Conservation (phyloP, 2,329 filamentous ascomycete genomes). For the Gyromitra esculenta region DNA sequence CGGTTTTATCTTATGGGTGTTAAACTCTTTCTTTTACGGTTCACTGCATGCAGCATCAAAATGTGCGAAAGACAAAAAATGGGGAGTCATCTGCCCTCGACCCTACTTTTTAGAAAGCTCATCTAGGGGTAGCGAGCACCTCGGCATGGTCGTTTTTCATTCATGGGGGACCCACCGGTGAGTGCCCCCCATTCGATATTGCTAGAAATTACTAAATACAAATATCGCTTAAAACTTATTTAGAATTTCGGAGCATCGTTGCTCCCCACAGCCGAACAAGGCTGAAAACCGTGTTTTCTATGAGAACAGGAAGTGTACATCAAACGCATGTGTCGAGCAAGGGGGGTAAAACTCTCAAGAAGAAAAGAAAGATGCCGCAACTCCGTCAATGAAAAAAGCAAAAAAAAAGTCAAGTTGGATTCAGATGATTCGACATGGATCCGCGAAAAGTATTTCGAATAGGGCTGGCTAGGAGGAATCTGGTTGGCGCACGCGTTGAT, state of each 20-base stretch:
- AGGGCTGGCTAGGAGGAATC: constrained; percentile 3
- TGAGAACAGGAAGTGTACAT: neutral
- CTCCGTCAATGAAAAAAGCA: neutral
- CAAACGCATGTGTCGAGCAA: neutral
- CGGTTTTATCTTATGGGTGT: neutral
- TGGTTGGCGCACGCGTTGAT: neutral
- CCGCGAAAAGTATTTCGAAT: constrained; percentile 14
- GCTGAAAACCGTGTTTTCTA: neutral
- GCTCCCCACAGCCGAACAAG: neutral
- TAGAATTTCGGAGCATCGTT: neutral
- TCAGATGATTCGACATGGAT: neutral
- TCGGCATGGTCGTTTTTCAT: too few relatives aligned
- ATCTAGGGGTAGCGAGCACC: too few relatives aligned
- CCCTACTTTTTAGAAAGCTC: neutral
- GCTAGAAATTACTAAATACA: neutral
- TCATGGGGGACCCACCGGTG: too few relatives aligned
- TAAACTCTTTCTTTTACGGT: neutral
- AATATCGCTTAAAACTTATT: neutral
- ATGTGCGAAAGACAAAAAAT: neutral
- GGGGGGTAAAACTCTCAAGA: neutral
- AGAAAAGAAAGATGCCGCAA: constrained; percentile 1
- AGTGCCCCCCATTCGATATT: neutral
- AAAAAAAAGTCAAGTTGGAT: neutral
- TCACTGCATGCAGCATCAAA: neutral
- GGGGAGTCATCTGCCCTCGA: neutral